Evolutionary conservation across 257 asterid species (phyloP), one percentile per base, ranked within the genome.

Genomic region (Nicotiana knightiana): DNA sequence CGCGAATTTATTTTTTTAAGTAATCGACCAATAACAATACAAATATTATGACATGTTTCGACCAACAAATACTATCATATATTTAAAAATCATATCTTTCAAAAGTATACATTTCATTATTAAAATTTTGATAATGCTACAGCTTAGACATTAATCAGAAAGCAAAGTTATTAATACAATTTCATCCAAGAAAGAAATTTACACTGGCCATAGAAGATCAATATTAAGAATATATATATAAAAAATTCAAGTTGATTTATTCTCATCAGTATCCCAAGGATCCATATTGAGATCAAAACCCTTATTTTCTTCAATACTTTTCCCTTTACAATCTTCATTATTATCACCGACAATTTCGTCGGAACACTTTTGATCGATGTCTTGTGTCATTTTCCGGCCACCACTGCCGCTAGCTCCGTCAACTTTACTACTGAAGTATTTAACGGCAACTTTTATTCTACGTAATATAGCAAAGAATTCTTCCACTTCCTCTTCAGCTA

Each of bases 401-500:
- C 68, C 62, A 28, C 63, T 32, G 51, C 39, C 37, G 17, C 84
- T 48, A 54, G 51, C 35, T 30, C 81, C 62, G 57, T 57, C 80
- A 37, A 68, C 78, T 57, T 32, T 76, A 30, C 21, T 63, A 21
- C 21, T 46, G 59, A 82, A 82, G 39, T 82, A 82, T 58, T 76
- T 76, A 6, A 82, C 77, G 37, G 85, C 85, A 0, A 82, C 78
- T 4, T 82, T 51, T 76, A 82, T 62, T 15, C 82, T 35, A 21
- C 66, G 79, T 30, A 82, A 21, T 0, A 82, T 82, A 30, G 67
- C 65, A 11, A 82, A 82, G 77, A 82, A 82, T 68, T 73, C 85
- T 15, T 82, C 85, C 67, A 82, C 85, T 80, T 82, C 85, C 71
- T 76, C 85, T 48, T 82, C 85, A 12, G 28, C 57, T 80, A 39